phyloP scores from a whole-genome alignment of 257 asterid species.

The Capsicum baccatum region DNA sequence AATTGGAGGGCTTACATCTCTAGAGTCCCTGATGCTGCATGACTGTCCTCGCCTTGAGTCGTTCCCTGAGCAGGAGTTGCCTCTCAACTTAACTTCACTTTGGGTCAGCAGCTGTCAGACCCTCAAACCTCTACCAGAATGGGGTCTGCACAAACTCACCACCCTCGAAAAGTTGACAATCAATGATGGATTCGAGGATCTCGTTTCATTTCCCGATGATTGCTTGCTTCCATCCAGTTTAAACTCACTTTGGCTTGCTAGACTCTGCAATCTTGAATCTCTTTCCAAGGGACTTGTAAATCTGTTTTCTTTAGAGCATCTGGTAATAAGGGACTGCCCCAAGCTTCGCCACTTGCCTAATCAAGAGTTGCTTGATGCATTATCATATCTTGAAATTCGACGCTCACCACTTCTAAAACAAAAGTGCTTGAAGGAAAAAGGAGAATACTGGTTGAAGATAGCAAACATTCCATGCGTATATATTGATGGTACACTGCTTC shows the following conservation, averaged over 20 bases:
- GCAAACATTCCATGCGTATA: not conserved
- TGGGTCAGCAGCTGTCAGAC: not conserved
- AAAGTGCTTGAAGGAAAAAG: slow-evolving; percentile 24
- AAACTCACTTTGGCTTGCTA: not conserved
- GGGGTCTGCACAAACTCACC: slow-evolving; percentile 29
- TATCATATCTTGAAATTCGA: not conserved
- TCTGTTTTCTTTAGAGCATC: slow-evolving; percentile 6
- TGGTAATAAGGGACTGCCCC: not conserved
- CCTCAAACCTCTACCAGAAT: slow-evolving; percentile 35
- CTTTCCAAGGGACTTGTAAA: slow-evolving; percentile 27
- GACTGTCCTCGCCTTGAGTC: slow-evolving; percentile 22
- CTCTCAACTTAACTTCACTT: slow-evolving; percentile 31
- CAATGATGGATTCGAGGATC: slow-evolving; percentile 16
- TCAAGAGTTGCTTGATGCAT: not conserved
- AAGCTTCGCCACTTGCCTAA: slow-evolving; percentile 27
- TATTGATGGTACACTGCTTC: slow-evolving; percentile 10
- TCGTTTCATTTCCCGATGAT: slow-evolving; percentile 28
- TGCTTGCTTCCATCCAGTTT: slow-evolving; percentile 32
- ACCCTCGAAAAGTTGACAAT: slow-evolving; percentile 14
- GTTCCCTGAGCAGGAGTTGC: slow-evolving; percentile 34
- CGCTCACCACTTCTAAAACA: slow-evolving; percentile 27
- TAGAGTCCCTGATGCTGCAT: not conserved
- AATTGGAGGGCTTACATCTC: slow-evolving; percentile 27
- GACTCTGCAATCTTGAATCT: slow-evolving; percentile 16
- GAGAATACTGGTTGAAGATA: slow-evolving; percentile 31